A percentile compares a stretch with the other conserved stretches of the same genome.
Evolutionary conservation across 2,329 filamentous ascomycete species (phyloP).

Genomic region (Cephalotrichum gorgonifer): DNA sequence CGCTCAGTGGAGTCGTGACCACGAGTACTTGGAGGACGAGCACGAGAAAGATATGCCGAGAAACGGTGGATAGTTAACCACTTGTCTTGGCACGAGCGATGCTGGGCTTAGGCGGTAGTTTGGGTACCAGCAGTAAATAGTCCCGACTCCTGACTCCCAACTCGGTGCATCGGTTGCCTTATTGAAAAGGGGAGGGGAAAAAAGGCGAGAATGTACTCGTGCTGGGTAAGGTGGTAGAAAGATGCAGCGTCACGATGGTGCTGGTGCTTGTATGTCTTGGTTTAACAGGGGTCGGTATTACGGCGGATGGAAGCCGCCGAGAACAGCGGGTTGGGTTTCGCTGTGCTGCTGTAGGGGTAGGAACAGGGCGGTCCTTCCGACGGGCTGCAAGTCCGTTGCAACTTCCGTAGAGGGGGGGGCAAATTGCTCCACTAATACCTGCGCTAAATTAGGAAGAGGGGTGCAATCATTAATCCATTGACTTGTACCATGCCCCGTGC

Average conservation of each 20-base stretch:
- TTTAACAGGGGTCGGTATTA: background rate
- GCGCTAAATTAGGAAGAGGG: background rate
- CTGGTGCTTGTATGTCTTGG: background rate
- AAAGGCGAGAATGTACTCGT: background rate
- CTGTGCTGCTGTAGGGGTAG: background rate
- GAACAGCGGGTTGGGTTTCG: conserved; percentile 3
- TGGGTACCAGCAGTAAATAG: too few relatives aligned
- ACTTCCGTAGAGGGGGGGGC: too few relatives aligned
- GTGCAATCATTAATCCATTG: too few relatives aligned
- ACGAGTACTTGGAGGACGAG: too few relatives aligned
- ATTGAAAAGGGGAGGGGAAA: too few relatives aligned
- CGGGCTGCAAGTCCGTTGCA: too few relatives aligned
- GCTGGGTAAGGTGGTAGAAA: background rate
- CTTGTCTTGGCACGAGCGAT: background rate
- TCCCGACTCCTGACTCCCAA: too few relatives aligned
- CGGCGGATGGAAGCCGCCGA: conserved; percentile 1
- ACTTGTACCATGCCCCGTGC: too few relatives aligned
- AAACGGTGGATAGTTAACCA: background rate
- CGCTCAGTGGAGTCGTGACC: background rate
- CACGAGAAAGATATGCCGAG: background rate
- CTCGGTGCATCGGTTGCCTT: too few relatives aligned
- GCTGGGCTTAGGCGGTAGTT: too few relatives aligned
- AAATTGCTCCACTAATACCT: background rate
- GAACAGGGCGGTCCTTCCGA: too few relatives aligned
- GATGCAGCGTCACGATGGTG: background rate